Base-by-base conservation (phyloP, 495 filamentous ascomycete species). In the Tuber magnatum region DNA sequence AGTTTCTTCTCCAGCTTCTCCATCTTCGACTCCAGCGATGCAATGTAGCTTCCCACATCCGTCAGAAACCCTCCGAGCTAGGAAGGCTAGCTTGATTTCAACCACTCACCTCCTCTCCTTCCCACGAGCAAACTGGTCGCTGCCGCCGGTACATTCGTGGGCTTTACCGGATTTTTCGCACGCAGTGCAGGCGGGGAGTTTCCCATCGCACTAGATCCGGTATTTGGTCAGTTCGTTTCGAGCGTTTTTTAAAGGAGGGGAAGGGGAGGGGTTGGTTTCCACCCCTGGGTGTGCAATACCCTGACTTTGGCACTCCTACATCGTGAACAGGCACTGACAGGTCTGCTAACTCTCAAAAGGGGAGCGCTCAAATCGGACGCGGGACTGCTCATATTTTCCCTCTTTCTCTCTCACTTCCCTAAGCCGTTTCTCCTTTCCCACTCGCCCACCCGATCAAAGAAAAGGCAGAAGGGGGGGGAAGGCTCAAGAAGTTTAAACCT, bases 241-340 rank as follows among this genome's bases (percentile, higher is more conserved):
- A 75, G 18, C 28, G 24, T 42, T 38, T 39, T n/a, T 10, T 32
- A 39, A 73, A 18, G 43, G 22, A 41, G 42, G 22, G 24, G 22
- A 35, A 48, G 16, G 39, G 71, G 40, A 18, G 24, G 3, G 71
- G 38, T 32, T 32, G 71, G 22, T 41, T 69, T 8, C 24, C n/a
- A 48, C 65, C 16, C 20, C 46, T n/a, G 9, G 73, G 35, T 18
- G 46, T 69, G 28, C 72, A 69, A 68, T 73, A 83, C 81, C 81
- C 91, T 97, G 83, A 97, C 92, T 85, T 98, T 98, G 71, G 94
- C 94, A 69, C 89, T 88, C 71, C 94, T 91, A 86, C 94, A 98
- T 87, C 92, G 90, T 71, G 92, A 93, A 84, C 94, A 98, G 8
- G 94, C 94, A 74, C 93, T 93, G 48, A 97, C 94, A 8, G 94